Percentiles rank a stretch among this genome's conserved stretches.
Conservation (phyloP, 2,329 filamentous ascomycete species). For the Colletotrichum spinosum region DNA sequence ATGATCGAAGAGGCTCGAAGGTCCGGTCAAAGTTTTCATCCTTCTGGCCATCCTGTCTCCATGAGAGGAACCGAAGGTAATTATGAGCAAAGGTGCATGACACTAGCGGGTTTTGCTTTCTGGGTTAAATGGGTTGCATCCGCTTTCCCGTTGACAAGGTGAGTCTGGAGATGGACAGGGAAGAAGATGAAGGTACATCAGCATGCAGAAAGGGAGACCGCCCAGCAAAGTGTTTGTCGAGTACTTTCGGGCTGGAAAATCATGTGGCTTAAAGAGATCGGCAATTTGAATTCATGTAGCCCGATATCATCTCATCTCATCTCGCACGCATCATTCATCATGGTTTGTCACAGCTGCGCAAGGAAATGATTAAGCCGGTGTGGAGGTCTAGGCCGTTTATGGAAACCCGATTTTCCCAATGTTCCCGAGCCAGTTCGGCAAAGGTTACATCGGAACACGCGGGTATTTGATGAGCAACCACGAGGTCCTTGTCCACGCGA, state of each 20-base stretch:
- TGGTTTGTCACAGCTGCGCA: too few species aligned
- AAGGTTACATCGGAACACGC: background rate
- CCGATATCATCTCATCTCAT: too few species aligned
- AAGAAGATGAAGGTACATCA: too few species aligned
- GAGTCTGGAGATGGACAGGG: background rate
- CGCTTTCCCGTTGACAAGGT: slow-evolving; percentile 2
- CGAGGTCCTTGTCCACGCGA: too few species aligned
- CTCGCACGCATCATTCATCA: too few species aligned
- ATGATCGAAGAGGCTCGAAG: slow-evolving; percentile 14
- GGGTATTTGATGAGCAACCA: background rate
- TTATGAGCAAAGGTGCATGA: slow-evolving; percentile 2
- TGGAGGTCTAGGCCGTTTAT: slow-evolving; percentile 6
- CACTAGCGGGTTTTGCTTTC: slow-evolving; percentile 1
- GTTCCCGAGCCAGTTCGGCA: too few species aligned
- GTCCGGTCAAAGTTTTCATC: background rate
- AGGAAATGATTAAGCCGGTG: background rate
- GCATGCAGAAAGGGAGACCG: too few species aligned
- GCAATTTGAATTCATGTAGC: background rate
- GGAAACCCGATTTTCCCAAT: slow-evolving; percentile 3
- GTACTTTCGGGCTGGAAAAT: too few species aligned
- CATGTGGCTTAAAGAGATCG: background rate
- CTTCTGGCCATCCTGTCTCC: too few species aligned
- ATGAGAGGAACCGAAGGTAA: too few species aligned
- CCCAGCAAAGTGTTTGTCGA: too few species aligned
- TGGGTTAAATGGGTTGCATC: slow-evolving; percentile 1